phyloP scores from a whole-genome alignment of 2,329 filamentous ascomycete genomes.

The Fusarium kyushuense region DNA sequence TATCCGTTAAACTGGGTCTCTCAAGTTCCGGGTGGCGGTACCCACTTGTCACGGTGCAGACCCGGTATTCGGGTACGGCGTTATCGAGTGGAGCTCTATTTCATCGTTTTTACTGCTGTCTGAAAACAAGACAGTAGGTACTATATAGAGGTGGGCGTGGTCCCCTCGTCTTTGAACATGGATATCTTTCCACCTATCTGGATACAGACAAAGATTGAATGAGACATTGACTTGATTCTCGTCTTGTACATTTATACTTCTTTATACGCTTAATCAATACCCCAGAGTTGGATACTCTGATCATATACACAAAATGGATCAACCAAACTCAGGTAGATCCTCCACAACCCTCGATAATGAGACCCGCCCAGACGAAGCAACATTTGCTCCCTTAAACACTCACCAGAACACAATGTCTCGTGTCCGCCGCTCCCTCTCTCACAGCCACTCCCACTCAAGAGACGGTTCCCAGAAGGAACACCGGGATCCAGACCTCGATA shows the following conservation, averaged over 20 bases:
- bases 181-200: neutral
- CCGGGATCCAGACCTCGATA: slow-evolving; percentile 58
- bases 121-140: slow-evolving; percentile 2
- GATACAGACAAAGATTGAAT: slow-evolving; percentile 14
- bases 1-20: slow-evolving; percentile 16
- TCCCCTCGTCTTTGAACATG: neutral
- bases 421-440: slow-evolving; percentile 44
- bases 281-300: neutral
- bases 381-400: slow-evolving; percentile 45
- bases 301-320: slow-evolving; percentile 23
- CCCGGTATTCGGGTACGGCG: slow-evolving; percentile 34
- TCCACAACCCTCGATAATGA: slow-evolving; percentile 35
- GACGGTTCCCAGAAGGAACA: slow-evolving; percentile 50
- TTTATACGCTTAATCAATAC: neutral
- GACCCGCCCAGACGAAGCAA: slow-evolving; percentile 23
- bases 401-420: slow-evolving; percentile 31
- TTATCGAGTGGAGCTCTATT: slow-evolving; percentile 9
- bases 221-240: slow-evolving; percentile 31
- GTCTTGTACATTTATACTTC: neutral
- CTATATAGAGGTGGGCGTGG: slow-evolving; percentile 36
- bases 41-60: slow-evolving; percentile 30
- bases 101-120: neutral
- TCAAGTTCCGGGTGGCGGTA: neutral
- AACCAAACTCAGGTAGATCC: slow-evolving; percentile 31
- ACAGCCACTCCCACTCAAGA: slow-evolving; percentile 17